Evolutionary conservation across 2,329 filamentous ascomycete species (phyloP), one percentile per base, ranked within the genome.

Genomic region (Clarireedia sp.): DNA sequence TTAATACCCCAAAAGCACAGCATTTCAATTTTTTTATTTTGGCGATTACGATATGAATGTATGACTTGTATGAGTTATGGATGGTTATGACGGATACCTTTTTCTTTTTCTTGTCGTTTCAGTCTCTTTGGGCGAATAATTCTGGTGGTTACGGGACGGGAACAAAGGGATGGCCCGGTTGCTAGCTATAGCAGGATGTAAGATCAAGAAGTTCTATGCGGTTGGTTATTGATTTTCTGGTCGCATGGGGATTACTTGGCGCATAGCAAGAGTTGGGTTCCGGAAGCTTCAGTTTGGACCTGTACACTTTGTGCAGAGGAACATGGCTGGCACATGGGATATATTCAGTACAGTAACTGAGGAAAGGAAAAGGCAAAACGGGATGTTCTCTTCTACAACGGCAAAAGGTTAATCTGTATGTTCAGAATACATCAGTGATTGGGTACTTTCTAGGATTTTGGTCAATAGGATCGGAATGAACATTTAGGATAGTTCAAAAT

Each of bases 41-140:
- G 52, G 48, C 33, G 52, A 44, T 40, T 23, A 21, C 36, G 41
- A 60, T 64, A 64, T 57, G 62, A 65, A 54, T 65, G 60, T 66
- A 67, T 59, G 64, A 63, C 58, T 63, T 65, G 61, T 66, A 66
- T 61, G 64, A 61, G 60, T 63, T 64, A 41, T 41, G 38, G n/a
- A 54, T 54, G 51, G 23, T 54, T 48, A 66, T 61, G 64, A 65
- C 46, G 59, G 60, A 66, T 66, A 63, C 61, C 61, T 61, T 53
- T 54, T 53, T 23, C 54, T 44, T 53, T 40, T 56, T 55, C 53
- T 37, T 47, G 37, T 58, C 47, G 24, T n/a, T 46, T 36, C 24
- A 51, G 40, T 40, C 6, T 33, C 21, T 48, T 41, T 52, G 14
- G 33, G 40, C 41, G 29, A 43, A 51, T 37, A 26, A 9, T n/a